A percentile compares a stretch with the other conserved stretches of the same genome.
phyloP scores from a whole-genome alignment of 441 rosid species.

The Adansonia gregorii region DNA sequence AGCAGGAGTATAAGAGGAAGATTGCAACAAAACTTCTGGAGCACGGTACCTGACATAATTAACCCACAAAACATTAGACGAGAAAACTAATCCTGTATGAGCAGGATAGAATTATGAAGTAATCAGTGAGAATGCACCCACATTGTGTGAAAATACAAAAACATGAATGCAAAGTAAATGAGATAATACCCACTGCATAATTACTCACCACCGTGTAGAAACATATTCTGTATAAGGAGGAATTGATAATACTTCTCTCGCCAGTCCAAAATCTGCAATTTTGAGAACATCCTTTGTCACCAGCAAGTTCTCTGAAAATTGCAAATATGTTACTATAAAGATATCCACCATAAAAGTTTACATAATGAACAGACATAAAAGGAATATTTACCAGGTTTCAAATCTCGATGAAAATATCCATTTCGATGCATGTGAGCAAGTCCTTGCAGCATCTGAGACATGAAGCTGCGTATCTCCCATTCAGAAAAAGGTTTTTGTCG shows the following conservation, averaged over 20 bases:
- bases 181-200: constrained; percentile 8
- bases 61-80: constrained; percentile 27
- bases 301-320: constrained; percentile 61
- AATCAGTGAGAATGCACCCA: constrained; percentile 1
- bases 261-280: constrained; percentile 79
- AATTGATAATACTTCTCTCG: constrained; percentile 72
- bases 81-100: constrained; percentile 1
- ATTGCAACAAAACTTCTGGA: constrained; percentile 73
- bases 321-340: constrained; percentile 16
- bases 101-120: background rate
- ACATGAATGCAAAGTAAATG: background rate
- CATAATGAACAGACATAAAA: constrained; percentile 23
- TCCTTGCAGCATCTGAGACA: constrained; percentile 72
- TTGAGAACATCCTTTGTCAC: constrained; percentile 61
- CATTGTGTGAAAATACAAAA: background rate
- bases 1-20: constrained; percentile 68
- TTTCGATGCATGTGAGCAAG: constrained; percentile 71
- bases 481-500: constrained; percentile 53
- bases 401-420: constrained; percentile 71
- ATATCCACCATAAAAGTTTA: constrained; percentile 7
- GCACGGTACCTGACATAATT: constrained; percentile 64
- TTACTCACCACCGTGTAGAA: constrained; percentile 71
- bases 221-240: constrained; percentile 87
- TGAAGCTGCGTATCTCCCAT: constrained; percentile 56
- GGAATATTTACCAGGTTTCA: constrained; percentile 61